These are phyloP conservation scores for Pseudogymnoascus sp. DNA, from an alignment of 2,329 filamentous ascomycete genomes.

Conservation along the genomic window DNA sequence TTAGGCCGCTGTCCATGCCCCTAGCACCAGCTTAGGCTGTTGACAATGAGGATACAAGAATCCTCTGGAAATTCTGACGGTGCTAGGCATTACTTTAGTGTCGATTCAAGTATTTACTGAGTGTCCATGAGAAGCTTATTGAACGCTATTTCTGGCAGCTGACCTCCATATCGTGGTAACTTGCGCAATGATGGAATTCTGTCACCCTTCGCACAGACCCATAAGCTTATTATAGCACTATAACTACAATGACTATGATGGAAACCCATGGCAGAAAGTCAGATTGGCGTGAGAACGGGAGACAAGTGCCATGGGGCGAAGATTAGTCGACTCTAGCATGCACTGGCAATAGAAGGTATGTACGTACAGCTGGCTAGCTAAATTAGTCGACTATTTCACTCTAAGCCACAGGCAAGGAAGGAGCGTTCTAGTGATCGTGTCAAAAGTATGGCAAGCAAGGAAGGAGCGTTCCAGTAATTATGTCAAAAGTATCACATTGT, in stretches of 20 bases:
- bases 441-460: neutral
- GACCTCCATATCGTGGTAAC: neutral
- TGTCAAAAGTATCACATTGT: slow-evolving; percentile 1
- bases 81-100: neutral
- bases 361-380: neutral
- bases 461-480: neutral
- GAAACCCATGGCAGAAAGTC: neutral
- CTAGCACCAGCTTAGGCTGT: neutral
- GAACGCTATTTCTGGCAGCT: neutral
- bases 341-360: neutral
- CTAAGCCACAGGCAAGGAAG: neutral
- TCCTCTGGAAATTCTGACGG: neutral
- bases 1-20: neutral
- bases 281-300: neutral
- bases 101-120: too few relatives aligned
- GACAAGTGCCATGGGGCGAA: neutral
- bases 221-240: neutral
- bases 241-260: neutral
- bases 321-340: neutral
- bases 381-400: neutral
- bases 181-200: neutral
- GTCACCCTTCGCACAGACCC: neutral
- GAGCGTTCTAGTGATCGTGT: neutral
- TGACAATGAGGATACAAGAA: neutral
- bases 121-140: neutral